phyloP scores from a whole-genome alignment of 441 rosid genomes.

The Jatropha podagrica region DNA sequence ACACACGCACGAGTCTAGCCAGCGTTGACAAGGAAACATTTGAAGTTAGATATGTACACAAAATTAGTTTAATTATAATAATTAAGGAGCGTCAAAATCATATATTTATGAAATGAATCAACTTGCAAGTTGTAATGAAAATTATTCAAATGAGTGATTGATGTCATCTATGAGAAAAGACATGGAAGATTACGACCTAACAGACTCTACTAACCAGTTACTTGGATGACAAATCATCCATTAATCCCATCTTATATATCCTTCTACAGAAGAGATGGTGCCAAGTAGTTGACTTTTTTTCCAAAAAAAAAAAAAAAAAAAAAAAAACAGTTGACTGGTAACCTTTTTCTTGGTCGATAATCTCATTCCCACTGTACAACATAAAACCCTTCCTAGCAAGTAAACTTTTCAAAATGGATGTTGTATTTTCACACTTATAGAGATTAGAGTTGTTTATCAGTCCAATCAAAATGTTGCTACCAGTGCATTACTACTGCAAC shows the following conservation, averaged over 20 bases:
- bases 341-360: too few species aligned
- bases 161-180: slow-evolving; percentile 7
- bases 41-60: too few species aligned
- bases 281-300: slow-evolving; percentile 14
- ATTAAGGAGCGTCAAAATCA: not conserved
- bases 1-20: not conserved
- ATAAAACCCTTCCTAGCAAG: too few species aligned
- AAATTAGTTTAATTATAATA: not conserved
- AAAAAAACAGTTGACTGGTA: slow-evolving; percentile 7
- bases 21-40: not conserved
- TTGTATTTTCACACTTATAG: too few species aligned
- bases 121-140: slow-evolving; percentile 10
- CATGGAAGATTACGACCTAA: slow-evolving; percentile 17
- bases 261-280: not conserved
- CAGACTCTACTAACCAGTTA: slow-evolving; percentile 10
- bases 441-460: too few species aligned
- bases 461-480: too few species aligned
- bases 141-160: slow-evolving; percentile 2
- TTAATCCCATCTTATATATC: not conserved
- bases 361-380: too few species aligned
- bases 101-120: not conserved
- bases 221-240: not conserved
- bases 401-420: too few species aligned
- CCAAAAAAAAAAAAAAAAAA: too few species aligned
- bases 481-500: too few species aligned